Percentiles rank a stretch among this genome's conserved stretches.
phyloP scores from a whole-genome alignment of 2,329 filamentous ascomycete genomes.

The Aspergillus terreus region DNA sequence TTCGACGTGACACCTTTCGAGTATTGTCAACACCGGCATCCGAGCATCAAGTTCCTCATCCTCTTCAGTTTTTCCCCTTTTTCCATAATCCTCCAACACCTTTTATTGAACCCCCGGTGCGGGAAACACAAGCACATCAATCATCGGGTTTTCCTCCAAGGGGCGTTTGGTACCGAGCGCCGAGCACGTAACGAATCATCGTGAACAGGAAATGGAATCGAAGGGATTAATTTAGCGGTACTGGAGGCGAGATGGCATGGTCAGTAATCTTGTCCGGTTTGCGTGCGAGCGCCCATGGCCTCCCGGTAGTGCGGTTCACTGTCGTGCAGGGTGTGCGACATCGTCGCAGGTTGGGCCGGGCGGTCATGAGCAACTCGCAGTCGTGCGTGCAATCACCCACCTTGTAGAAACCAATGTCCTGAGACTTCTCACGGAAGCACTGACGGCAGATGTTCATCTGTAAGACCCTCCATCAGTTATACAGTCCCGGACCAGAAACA shows the following conservation, averaged over 20 bases:
- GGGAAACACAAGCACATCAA: background rate
- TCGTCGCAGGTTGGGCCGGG: too few species aligned
- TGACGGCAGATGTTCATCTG: constrained; percentile 58
- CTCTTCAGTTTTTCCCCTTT: constrained; percentile 19
- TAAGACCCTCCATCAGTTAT: constrained; percentile 16
- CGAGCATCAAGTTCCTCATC: constrained; percentile 20
- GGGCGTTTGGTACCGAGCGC: constrained; percentile 21
- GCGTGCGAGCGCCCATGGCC: constrained; percentile 1
- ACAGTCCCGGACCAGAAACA: constrained; percentile 1
- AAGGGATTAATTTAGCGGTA: constrained; percentile 32
- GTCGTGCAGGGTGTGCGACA: too few species aligned
- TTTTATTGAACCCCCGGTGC: background rate
- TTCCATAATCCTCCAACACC: constrained; percentile 5
- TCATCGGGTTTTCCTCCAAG: constrained; percentile 11
- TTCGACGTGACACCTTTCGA: constrained; percentile 29
- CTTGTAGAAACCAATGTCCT: constrained; percentile 68
- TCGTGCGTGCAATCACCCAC: constrained; percentile 34
- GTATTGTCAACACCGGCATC: constrained; percentile 30
- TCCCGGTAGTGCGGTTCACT: too few species aligned
- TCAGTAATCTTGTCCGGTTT: constrained; percentile 11
- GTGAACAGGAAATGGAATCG: constrained; percentile 29
- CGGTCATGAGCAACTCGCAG: too few species aligned
- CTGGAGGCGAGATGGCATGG: constrained; percentile 13
- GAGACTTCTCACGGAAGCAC: constrained; percentile 67
- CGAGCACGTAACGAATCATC: constrained; percentile 28